Evolutionary conservation across 2,329 filamentous ascomycete genomes (phyloP).

Genomic region (Epichloe sibirici): DNA sequence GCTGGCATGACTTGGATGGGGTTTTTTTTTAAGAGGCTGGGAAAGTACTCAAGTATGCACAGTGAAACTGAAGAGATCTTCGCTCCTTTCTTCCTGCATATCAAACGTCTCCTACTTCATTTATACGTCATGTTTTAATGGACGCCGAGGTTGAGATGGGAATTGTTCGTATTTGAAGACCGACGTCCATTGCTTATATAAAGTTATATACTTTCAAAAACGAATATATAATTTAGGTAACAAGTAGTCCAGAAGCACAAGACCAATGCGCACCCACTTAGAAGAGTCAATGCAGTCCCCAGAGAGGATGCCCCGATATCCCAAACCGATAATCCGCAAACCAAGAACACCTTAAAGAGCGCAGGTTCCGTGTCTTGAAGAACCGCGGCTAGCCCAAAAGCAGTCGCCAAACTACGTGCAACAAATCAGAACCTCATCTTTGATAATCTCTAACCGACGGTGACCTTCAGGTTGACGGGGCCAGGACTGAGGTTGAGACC

Average conservation of each 20-base stretch:
- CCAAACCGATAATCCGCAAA: not conserved
- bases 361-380: not conserved
- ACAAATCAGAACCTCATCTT: not conserved
- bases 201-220: slow-evolving; percentile 6
- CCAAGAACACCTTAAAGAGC: not conserved
- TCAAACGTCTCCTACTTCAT: no score
- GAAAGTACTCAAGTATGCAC: not conserved
- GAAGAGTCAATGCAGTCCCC: slow-evolving; percentile 1
- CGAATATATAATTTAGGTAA: slow-evolving; percentile 7
- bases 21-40: no score
- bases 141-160: not conserved
- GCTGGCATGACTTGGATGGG: not conserved
- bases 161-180: not conserved
- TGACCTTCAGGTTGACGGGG: slow-evolving; percentile 17
- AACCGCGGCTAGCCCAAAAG: not conserved
- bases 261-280: slow-evolving; percentile 1
- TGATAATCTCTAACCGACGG: slow-evolving; percentile 17
- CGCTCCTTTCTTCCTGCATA: not conserved
- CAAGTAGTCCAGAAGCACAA: slow-evolving; percentile 2
- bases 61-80: not conserved
- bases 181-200: not conserved
- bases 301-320: not conserved
- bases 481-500: slow-evolving; percentile 26
- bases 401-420: not conserved
- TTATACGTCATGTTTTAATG: no score